Percentiles rank a stretch among this genome's conserved stretches.
Conservation (phyloP, 2,329 filamentous ascomycete species). For the Uncinocarpus reesii region DNA sequence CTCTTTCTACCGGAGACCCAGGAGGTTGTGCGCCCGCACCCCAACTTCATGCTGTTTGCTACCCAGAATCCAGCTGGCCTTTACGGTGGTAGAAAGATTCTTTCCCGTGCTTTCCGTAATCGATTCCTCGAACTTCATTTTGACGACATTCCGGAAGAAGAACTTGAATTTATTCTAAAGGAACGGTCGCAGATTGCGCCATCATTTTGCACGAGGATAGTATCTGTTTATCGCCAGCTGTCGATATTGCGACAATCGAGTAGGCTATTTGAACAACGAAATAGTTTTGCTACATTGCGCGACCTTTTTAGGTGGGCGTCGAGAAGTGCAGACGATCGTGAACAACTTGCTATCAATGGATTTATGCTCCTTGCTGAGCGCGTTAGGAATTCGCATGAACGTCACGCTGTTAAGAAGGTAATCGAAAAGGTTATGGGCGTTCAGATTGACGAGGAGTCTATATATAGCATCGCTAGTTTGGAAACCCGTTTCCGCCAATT, state of each 20-base stretch:
- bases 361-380: slow-evolving; percentile 95
- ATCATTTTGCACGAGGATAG: slow-evolving; percentile 82
- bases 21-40: slow-evolving; percentile 80
- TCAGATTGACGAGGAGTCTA: slow-evolving; percentile 57
- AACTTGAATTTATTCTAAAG: slow-evolving; percentile 83
- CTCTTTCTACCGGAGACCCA: slow-evolving; percentile 94
- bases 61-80: slow-evolving; percentile 94
- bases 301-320: slow-evolving; percentile 95
- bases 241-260: slow-evolving; percentile 82
- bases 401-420: slow-evolving; percentile 69
- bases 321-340: slow-evolving; percentile 69
- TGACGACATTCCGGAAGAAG: slow-evolving; percentile 92
- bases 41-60: slow-evolving; percentile 95
- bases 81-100: slow-evolving; percentile 85
- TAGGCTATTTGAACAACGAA: slow-evolving; percentile 90
- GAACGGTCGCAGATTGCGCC: slow-evolving; percentile 80
- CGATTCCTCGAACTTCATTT: slow-evolving; percentile 95
- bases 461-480: slow-evolving; percentile 58
- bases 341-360: slow-evolving; percentile 82
- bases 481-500: slow-evolving; percentile 46
- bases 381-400: slow-evolving; percentile 82
- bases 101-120: slow-evolving; percentile 92
- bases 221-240: slow-evolving; percentile 85
- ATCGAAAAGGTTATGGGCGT: slow-evolving; percentile 89
- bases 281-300: slow-evolving; percentile 89